Percentiles rank a stretch among this genome's conserved stretches.
Conservation (phyloP, 768 basidiomycete genomes). For the Lactarius quietus region DNA sequence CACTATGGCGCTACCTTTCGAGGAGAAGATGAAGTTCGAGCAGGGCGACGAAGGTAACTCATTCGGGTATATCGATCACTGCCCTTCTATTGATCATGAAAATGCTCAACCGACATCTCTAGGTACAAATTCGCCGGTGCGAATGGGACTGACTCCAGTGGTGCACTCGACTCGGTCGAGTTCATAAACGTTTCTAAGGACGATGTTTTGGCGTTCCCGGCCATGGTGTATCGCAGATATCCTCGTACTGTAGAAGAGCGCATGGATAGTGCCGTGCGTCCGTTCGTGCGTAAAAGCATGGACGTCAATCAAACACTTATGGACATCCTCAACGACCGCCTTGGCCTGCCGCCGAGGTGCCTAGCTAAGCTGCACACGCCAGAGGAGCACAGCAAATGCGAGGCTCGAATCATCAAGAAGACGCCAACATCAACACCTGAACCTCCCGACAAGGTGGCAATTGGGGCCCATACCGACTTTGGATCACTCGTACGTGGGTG, state of each 20-base stretch:
- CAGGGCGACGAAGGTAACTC: constrained; percentile 36
- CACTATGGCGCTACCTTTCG: constrained; percentile 38
- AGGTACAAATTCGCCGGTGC: constrained; percentile 26
- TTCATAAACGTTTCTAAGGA: constrained; percentile 27
- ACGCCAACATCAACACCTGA: constrained; percentile 27
- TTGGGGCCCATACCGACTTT: constrained; percentile 39
- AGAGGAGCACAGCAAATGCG: constrained; percentile 33
- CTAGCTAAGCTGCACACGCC: constrained; percentile 31
- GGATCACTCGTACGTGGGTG: constrained; percentile 28
- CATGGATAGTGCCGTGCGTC: constrained; percentile 31
- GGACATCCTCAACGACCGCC: constrained; percentile 31
- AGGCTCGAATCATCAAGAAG: constrained; percentile 35
- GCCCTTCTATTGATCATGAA: no score
- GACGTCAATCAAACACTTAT: constrained; percentile 34
- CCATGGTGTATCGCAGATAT: constrained; percentile 33
- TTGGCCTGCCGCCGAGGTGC: constrained; percentile 35
- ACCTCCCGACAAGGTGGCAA: constrained; percentile 31
- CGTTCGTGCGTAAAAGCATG: constrained; percentile 33
- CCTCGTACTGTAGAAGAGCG: constrained; percentile 32
- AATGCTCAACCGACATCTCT: no score
- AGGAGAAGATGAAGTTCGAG: constrained; percentile 42
- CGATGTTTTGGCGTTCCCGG: constrained; percentile 37
- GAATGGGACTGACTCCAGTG: constrained; percentile 29
- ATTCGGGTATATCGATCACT: neutral
- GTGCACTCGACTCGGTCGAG: constrained; percentile 27